A percentile compares a stretch with the other conserved stretches of the same genome.
Conservation (phyloP, 1,284 basidiomycete genomes). For the Ustilago loliicola region DNA sequence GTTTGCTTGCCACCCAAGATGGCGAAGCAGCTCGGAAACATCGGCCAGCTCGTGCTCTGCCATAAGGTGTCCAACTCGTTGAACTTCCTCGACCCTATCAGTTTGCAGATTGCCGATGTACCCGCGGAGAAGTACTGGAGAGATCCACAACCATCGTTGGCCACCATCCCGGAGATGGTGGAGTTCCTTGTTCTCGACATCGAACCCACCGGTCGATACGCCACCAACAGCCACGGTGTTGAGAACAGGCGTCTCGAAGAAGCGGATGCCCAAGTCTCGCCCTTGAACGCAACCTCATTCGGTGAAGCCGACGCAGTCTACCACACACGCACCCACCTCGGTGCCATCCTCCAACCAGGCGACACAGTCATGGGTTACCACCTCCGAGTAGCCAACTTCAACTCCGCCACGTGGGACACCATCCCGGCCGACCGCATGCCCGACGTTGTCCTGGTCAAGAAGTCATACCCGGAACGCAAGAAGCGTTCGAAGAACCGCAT, state of each 20-base stretch:
- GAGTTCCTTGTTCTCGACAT: slow-evolving; percentile 97
- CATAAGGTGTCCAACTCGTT: slow-evolving; percentile 91
- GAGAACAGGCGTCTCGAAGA: slow-evolving; percentile 51
- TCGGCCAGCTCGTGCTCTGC: slow-evolving; percentile 87
- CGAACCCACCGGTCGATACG: slow-evolving; percentile 75
- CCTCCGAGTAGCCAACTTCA: slow-evolving; percentile 90
- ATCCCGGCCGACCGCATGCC: slow-evolving; percentile 80
- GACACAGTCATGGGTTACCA: slow-evolving; percentile 93
- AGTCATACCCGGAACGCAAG: slow-evolving; percentile 92
- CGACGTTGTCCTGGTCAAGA: slow-evolving; percentile 92
- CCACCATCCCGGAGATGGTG: slow-evolving; percentile 84
- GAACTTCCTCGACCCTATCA: slow-evolving; percentile 89
- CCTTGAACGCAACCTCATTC: slow-evolving; percentile 79
- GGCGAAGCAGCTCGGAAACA: slow-evolving; percentile 86
- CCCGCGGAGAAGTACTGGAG: slow-evolving; percentile 90
- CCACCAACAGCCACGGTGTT: slow-evolving; percentile 57
- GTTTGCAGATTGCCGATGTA: slow-evolving; percentile 86
- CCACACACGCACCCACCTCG: slow-evolving; percentile 96
- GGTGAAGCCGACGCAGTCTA: slow-evolving; percentile 80
- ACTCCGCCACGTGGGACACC: slow-evolving; percentile 86
- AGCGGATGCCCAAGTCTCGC: slow-evolving; percentile 93
- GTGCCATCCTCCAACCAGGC: slow-evolving; percentile 92
- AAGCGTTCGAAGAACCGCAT: slow-evolving; percentile 88
- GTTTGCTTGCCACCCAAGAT: slow-evolving; percentile 87
- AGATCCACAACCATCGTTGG: slow-evolving; percentile 85